Conservation (phyloP, 441 rosid genomes). For the Mallotus repandus region DNA sequence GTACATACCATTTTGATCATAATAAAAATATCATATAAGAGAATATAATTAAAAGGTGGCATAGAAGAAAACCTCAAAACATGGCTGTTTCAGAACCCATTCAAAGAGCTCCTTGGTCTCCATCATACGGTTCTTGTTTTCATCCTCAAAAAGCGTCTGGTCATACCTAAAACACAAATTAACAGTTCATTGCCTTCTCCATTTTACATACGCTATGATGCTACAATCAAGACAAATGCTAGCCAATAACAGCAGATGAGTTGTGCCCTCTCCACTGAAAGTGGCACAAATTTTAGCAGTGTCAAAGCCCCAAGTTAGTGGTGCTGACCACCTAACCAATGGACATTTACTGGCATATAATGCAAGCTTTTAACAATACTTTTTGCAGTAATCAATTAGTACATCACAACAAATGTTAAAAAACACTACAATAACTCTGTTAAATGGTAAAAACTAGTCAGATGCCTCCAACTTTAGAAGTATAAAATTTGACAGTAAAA, state of each 20-base stretch:
- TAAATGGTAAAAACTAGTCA: background rate
- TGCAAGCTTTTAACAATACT: background rate
- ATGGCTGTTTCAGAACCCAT: slow-evolving; percentile 98
- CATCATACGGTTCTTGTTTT: slow-evolving; percentile 83
- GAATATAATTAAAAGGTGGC: slow-evolving; percentile 6
- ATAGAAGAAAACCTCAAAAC: slow-evolving; percentile 70
- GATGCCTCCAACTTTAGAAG: background rate
- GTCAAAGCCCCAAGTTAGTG: background rate
- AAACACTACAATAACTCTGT: background rate
- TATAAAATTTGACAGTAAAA: background rate
- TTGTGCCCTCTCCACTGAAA: background rate
- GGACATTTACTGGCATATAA: background rate
- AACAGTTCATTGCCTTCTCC: background rate
- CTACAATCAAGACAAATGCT: background rate
- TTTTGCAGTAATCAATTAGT: background rate
- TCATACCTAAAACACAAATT: slow-evolving; percentile 62
- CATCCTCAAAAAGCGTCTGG: slow-evolving; percentile 91
- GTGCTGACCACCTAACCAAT: background rate
- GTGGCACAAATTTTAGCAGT: background rate
- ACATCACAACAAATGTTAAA: background rate
- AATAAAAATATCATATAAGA: background rate
- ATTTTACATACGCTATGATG: background rate
- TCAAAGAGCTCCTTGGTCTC: slow-evolving; percentile 91
- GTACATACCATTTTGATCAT: background rate
- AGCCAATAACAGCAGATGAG: background rate